These are phyloP conservation scores for Suhomyces guaymorum DNA, from an alignment of 1,139 yeast genomes.

Conservation along the genomic window DNA sequence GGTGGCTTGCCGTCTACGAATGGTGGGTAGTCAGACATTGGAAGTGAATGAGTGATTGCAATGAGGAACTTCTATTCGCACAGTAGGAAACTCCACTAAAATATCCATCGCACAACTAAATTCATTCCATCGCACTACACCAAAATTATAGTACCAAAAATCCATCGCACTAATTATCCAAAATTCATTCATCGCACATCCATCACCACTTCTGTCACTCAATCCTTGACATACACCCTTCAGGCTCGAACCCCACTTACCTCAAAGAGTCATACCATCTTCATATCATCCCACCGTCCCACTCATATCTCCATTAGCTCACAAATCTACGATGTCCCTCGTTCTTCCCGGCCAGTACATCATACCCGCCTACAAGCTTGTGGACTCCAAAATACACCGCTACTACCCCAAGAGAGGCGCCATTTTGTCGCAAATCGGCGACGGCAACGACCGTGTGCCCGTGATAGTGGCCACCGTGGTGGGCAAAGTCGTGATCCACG, in stretches of 20 bases:
- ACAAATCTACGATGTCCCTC: constrained; percentile 7
- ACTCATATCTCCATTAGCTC: not conserved
- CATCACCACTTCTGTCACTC: too few relatives aligned
- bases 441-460: constrained; percentile 29
- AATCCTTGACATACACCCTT: too few relatives aligned
- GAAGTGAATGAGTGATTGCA: too few relatives aligned
- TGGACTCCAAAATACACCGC: constrained; percentile 23
- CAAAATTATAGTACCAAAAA: too few relatives aligned
- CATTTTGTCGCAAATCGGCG: constrained; percentile 33
- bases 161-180: too few relatives aligned
- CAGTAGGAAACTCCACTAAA: too few relatives aligned
- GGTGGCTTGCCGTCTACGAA: constrained; percentile 51
- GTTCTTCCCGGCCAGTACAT: constrained; percentile 80
- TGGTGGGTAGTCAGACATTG: constrained; percentile 35
- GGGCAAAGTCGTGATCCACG: constrained; percentile 53
- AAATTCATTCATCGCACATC: too few relatives aligned
- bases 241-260: too few relatives aligned
- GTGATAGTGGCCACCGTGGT: constrained; percentile 68
- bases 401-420: constrained; percentile 44
- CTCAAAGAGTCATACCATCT: not conserved
- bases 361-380: constrained; percentile 36
- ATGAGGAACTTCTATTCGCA: too few relatives aligned
- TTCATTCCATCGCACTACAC: not conserved
- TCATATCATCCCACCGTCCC: not conserved
- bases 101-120: too few relatives aligned